phyloP scores from a whole-genome alignment of 1,139 yeast species.

The Kodamaea suecica region DNA sequence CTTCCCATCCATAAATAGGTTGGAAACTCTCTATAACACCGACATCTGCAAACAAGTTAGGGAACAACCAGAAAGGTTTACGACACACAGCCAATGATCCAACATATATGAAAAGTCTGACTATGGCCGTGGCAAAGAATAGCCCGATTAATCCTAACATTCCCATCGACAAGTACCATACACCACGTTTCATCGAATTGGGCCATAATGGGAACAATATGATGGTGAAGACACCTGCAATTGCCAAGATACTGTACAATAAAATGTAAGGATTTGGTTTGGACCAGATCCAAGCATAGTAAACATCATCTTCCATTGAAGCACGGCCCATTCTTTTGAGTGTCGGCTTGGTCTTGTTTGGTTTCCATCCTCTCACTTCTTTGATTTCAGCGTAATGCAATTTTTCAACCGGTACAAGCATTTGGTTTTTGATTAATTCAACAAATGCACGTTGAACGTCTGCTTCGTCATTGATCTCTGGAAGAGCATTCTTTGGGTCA shows the following conservation, averaged over 20 bases:
- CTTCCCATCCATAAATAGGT: constrained; percentile 89
- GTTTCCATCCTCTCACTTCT: constrained; percentile 54
- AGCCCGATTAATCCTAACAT: constrained; percentile 69
- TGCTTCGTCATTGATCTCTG: constrained; percentile 49
- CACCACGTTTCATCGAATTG: constrained; percentile 78
- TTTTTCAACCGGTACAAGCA: constrained; percentile 72
- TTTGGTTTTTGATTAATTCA: constrained; percentile 65
- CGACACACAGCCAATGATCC: constrained; percentile 57
- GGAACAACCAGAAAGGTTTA: constrained; percentile 90
- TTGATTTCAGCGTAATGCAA: constrained; percentile 71
- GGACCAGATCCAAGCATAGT: constrained; percentile 81
- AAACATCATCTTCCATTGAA: constrained; percentile 68
- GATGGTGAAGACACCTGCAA: constrained; percentile 67
- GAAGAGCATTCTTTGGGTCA: constrained; percentile 55
- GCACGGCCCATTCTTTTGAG: constrained; percentile 67
- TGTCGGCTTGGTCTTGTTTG: constrained; percentile 75
- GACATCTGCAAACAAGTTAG: constrained; percentile 92
- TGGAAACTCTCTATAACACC: constrained; percentile 90
- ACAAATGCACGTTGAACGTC: constrained; percentile 66
- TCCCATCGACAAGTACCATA: constrained; percentile 84
- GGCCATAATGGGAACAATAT: constrained; percentile 98
- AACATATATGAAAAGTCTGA: constrained; percentile 71
- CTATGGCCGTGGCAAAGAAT: constrained; percentile 74
- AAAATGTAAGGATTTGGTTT: constrained; percentile 71
- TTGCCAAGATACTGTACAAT: constrained; percentile 60